These are phyloP conservation scores for Trematosphaeria pertusa DNA, from an alignment of 2,329 filamentous ascomycete genomes.

Conservation along the genomic window DNA sequence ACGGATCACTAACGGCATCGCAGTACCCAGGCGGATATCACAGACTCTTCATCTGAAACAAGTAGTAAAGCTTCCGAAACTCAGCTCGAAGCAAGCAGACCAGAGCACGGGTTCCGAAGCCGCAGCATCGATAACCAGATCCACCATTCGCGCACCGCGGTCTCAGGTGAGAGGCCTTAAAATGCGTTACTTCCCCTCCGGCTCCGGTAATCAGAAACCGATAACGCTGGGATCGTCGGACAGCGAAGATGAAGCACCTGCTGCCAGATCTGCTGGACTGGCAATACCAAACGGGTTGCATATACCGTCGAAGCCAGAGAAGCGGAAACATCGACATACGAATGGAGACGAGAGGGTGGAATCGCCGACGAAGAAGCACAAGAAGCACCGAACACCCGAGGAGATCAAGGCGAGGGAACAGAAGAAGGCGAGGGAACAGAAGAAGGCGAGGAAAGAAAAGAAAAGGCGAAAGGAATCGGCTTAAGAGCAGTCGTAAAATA, in stretches of 20 bases:
- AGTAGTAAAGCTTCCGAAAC: conserved; percentile 62
- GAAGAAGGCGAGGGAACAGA: conserved; percentile 49
- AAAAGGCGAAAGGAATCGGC: conserved; percentile 40
- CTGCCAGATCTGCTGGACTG: conserved; percentile 26
- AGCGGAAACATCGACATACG: conserved; percentile 47
- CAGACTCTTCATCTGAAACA: conserved; percentile 71
- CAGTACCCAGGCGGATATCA: conserved; percentile 52
- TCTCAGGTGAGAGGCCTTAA: conserved; percentile 72
- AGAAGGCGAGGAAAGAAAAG: conserved; percentile 47
- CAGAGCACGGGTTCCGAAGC: conserved; percentile 48
- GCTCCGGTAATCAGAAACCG: conserved; percentile 56
- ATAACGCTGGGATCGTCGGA: conserved; percentile 53
- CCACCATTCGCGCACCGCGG: conserved; percentile 61
- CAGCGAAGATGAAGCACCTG: conserved; percentile 52
- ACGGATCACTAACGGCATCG: conserved; percentile 13
- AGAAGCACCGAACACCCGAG: conserved; percentile 45
- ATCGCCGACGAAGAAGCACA: conserved; percentile 47
- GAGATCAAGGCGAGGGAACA: conserved; percentile 47
- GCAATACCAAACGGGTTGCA: conserved; percentile 32
- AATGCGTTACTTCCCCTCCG: conserved; percentile 72
- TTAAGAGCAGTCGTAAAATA: conserved; percentile 24
- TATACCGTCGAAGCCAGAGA: conserved; percentile 41
- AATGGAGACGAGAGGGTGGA: conserved; percentile 35
- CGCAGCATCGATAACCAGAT: conserved; percentile 53
- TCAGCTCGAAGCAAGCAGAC: conserved; percentile 50